Evolutionary conservation across 2,329 filamentous ascomycete species (phyloP).

Genomic region (Ascochyta pisi): DNA sequence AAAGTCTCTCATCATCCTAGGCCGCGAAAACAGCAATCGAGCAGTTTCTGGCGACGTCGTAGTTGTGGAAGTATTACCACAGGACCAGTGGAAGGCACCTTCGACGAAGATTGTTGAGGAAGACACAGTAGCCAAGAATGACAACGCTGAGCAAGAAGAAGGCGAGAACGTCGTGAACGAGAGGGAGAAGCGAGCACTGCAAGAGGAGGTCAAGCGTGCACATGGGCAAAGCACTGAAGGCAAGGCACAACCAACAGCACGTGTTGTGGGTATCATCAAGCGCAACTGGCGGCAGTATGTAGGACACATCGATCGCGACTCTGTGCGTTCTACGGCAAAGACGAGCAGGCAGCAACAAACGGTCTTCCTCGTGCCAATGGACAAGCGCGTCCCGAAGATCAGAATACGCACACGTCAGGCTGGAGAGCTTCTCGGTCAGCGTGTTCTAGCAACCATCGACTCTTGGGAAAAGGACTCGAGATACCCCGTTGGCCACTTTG

Average conservation of each 20-base stretch:
- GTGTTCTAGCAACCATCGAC: constrained; percentile 91
- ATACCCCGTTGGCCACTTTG: constrained; percentile 91
- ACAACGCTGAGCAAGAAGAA: constrained; percentile 87
- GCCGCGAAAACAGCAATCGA: constrained; percentile 94
- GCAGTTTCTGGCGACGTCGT: constrained; percentile 91
- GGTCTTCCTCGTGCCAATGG: constrained; percentile 96
- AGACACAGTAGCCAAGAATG: constrained; percentile 87
- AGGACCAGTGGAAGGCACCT: constrained; percentile 95
- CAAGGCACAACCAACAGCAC: constrained; percentile 86
- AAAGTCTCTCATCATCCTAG: constrained; percentile 84
- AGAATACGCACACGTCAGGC: constrained; percentile 90
- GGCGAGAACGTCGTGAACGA: constrained; percentile 79
- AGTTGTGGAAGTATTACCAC: constrained; percentile 89
- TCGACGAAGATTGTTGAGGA: constrained; percentile 97
- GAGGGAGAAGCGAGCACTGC: constrained; percentile 82
- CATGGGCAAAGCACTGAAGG: constrained; percentile 80
- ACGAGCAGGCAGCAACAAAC: constrained; percentile 87
- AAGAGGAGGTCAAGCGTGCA: constrained; percentile 87
- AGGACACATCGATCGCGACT: constrained; percentile 89
- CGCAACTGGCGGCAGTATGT: constrained; percentile 99
- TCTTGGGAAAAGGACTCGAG: constrained; percentile 93
- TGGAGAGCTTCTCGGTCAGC: constrained; percentile 85
- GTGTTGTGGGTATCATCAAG: constrained; percentile 89
- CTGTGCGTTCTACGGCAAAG: constrained; percentile 74
- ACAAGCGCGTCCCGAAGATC: constrained; percentile 97